Evolutionary conservation across 2,329 filamentous ascomycete species (phyloP).

Genomic region (Xylaria sp.): DNA sequence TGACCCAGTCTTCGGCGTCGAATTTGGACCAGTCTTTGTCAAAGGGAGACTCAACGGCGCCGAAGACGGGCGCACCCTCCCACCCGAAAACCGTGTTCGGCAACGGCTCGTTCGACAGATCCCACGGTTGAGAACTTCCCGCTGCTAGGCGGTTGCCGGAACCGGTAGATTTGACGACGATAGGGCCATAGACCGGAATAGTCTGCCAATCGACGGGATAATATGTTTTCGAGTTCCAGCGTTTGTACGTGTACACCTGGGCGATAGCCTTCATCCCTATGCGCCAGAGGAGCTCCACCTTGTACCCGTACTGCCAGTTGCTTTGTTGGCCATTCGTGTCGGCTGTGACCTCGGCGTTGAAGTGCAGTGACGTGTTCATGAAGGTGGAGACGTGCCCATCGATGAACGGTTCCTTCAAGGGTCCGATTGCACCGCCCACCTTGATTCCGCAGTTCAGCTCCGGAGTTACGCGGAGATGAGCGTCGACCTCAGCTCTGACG

Average conservation of each 20-base stretch:
- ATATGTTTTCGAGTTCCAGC: not conserved
- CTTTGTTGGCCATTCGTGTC: not conserved
- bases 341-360: not conserved
- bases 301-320: not conserved
- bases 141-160: not conserved
- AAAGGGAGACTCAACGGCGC: not conserved
- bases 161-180: not conserved
- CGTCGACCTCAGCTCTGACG: not conserved
- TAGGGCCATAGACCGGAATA: not conserved
- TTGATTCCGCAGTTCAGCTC: not conserved
- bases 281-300: not conserved
- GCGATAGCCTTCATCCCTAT: not conserved
- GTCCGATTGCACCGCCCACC: not conserved
- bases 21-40: not conserved
- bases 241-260: not conserved
- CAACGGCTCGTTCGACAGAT: not conserved
- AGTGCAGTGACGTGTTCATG: not conserved
- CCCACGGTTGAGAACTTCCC: not conserved
- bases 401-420: not conserved
- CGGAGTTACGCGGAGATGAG: not conserved
- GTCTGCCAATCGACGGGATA: not conserved
- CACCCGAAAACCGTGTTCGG: not conserved
- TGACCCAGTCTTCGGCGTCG: not conserved
- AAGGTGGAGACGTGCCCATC: not conserved
- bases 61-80: not conserved